These are phyloP conservation scores for Candida sp. DNA, from an alignment of 1,139 yeast species.

Conservation along the genomic window DNA sequence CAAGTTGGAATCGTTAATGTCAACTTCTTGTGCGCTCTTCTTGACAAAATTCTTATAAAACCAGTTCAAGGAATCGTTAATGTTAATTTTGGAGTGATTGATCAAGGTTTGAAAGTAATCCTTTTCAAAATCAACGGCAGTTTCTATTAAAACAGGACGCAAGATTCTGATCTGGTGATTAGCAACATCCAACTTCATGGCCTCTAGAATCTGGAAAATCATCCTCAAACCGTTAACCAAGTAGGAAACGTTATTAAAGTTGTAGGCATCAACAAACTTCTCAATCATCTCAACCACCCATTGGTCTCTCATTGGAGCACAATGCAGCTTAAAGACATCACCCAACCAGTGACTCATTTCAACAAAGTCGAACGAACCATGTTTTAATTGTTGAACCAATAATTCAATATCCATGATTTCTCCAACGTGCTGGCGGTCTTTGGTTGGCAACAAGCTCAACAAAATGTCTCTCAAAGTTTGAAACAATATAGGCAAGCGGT, in stretches of 20 bases:
- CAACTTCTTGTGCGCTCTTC: constrained; percentile 5
- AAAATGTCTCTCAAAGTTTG: constrained; percentile 79
- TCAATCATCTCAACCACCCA: constrained; percentile 87
- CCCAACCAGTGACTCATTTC: constrained; percentile 75
- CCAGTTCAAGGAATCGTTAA: constrained; percentile 75
- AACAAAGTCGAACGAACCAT: constrained; percentile 70
- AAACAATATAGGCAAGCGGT: constrained; percentile 69
- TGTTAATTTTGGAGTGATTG: constrained; percentile 66
- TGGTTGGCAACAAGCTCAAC: constrained; percentile 74
- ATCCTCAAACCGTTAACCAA: constrained; percentile 80
- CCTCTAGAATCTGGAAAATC: constrained; percentile 85
- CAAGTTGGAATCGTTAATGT: constrained; percentile 22
- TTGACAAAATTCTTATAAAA: constrained; percentile 44
- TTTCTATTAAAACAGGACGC: constrained; percentile 83
- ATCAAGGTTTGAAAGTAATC: constrained; percentile 82
- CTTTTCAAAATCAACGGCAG: constrained; percentile 91
- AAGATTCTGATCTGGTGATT: constrained; percentile 90
- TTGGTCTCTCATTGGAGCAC: constrained; percentile 95
- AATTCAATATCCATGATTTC: constrained; percentile 82
- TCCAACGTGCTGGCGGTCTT: constrained; percentile 71
- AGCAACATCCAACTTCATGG: constrained; percentile 97
- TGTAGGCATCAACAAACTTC: constrained; percentile 68
- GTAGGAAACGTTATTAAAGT: constrained; percentile 53
- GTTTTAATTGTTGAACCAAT: constrained; percentile 74
- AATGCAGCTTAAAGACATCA: constrained; percentile 74